A percentile compares a stretch with the other conserved stretches of the same genome.
phyloP scores from a whole-genome alignment of 257 asterid genomes.

The Striga asiatica region DNA sequence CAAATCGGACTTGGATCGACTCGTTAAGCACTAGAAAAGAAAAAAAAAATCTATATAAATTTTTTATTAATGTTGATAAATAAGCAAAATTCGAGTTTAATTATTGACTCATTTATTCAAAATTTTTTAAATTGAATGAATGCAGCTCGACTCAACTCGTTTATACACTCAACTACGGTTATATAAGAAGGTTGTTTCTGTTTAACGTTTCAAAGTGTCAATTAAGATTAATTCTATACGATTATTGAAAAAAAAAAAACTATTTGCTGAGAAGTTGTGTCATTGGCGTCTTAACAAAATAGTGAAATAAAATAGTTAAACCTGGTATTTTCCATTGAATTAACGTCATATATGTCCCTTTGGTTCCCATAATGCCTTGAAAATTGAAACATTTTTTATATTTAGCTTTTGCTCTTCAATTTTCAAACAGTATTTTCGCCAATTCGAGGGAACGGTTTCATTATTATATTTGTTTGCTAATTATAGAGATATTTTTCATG shows the following conservation, averaged over 20 bases:
- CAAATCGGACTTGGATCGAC: too few species aligned
- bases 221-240: background rate
- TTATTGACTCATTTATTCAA: too few species aligned
- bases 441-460: background rate
- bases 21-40: too few species aligned
- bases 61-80: too few species aligned
- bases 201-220: background rate
- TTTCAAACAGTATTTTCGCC: background rate
- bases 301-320: too few species aligned
- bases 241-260: too few species aligned
- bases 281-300: background rate
- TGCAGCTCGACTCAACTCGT: too few species aligned
- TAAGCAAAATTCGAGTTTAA: too few species aligned
- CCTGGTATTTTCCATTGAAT: background rate
- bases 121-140: too few species aligned
- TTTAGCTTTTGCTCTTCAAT: background rate
- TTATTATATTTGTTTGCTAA: background rate
- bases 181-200: background rate
- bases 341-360: conserved; percentile 9
- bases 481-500: background rate
- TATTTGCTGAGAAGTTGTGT: background rate
- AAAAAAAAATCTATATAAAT: too few species aligned
- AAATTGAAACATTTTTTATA: background rate
- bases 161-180: background rate
- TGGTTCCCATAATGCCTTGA: background rate